Evolutionary conservation across 2,329 filamentous ascomycete genomes (phyloP), one percentile per base, ranked within the genome.

Genomic region (Tympanopsis confertula): DNA sequence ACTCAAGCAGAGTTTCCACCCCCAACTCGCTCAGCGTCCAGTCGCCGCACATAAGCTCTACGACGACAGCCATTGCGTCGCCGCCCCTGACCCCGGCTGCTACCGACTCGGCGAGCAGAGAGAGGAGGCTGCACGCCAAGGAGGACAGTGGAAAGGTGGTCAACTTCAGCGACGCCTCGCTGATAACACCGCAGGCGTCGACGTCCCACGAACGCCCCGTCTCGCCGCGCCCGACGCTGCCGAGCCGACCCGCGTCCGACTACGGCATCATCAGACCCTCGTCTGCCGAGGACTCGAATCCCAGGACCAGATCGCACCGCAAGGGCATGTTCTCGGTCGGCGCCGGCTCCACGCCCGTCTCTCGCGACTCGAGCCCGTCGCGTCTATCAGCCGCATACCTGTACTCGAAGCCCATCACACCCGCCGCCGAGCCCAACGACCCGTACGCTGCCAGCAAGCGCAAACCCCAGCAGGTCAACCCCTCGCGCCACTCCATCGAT

Each of bases 71-170:
- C 40, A 74, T 93, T 62, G 83, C 89, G 48, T 94, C 88, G 10
- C 89, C 89, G 46, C 87, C 87, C 30, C 70, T 96, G 38, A 95
- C 88, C 12, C 89, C 89, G 14, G 79, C 86, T 39, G 87, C 79
- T 37, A 89, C 86, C 33, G 63, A 62, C 15, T 59, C 59, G 24
- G 53, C 55, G 28, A 63, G 66, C n/a, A 7, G 22, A n/a, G 22
- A 26, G 22, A 26, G 22, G 22, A 26, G n/a, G 22, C 22, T 26
- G 7, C 7, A 7, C 22, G 22, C 7, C 7, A 26, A n/a, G n/a
- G 22, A 26, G n/a, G 22, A 26, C 7, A n/a, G 22, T n/a, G 22
- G 22, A 7, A 26, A 26, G 22, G 22, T n/a, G 22, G 22, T n/a
- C 22, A 7, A 26, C 22, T 10, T 7, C 22, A 26, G 7, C 22